Evolutionary conservation across 805 yeast genomes (phyloP).

Genomic region (Cephaloascus fragrans): DNA sequence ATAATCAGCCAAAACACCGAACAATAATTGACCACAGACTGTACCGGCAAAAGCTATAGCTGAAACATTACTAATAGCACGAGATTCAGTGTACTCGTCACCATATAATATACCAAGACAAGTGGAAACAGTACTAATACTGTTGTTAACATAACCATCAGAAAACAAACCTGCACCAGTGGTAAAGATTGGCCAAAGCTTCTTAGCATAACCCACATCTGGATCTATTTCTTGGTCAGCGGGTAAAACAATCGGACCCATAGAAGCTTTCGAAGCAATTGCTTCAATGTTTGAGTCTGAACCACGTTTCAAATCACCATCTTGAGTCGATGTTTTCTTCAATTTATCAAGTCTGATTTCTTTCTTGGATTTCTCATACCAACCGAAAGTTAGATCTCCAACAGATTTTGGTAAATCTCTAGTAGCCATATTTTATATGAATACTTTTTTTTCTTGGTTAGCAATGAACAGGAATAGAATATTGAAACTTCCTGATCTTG

Average conservation of each 20-base stretch:
- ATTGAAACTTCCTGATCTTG: no score
- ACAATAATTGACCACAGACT: constrained; percentile 72
- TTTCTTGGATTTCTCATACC: constrained; percentile 28
- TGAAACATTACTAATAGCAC: constrained; percentile 70
- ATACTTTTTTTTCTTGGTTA: no score
- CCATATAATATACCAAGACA: constrained; percentile 64
- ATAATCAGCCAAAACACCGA: constrained; percentile 77
- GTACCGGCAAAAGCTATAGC: constrained; percentile 91
- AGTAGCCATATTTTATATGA: constrained; percentile 13
- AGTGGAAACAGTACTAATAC: constrained; percentile 68
- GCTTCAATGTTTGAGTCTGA: constrained; percentile 4
- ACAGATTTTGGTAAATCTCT: constrained; percentile 43
- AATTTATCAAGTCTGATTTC: constrained; percentile 35
- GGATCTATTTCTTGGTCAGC: not conserved
- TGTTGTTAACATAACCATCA: constrained; percentile 87
- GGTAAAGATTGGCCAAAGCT: constrained; percentile 70
- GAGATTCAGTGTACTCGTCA: constrained; percentile 44
- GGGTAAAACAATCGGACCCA: not conserved
- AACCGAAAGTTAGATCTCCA: constrained; percentile 24
- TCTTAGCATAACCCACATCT: no score
- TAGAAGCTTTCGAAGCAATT: no score
- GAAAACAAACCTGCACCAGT: constrained; percentile 92
- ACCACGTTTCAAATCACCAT: constrained; percentile 2
- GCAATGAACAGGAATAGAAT: no score
- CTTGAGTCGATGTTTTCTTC: no score